A percentile compares a stretch with the other conserved stretches of the same genome.
Evolutionary conservation across 148 eudicot genomes (phyloP).

Genomic region (Amaranthus hypochondriacus): DNA sequence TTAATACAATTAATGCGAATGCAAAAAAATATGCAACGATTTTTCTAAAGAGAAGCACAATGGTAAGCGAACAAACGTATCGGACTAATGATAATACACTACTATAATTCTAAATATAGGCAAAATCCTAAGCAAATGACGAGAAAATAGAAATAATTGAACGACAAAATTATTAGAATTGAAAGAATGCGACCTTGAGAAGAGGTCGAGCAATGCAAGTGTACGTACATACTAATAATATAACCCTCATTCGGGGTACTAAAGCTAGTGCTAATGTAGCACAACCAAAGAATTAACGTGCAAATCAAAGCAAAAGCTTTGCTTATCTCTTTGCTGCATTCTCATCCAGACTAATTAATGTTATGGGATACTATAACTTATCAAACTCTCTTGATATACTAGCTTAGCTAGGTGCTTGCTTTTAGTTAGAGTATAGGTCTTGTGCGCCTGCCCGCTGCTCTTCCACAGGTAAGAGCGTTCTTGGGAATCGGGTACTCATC

Average conservation of each 20-base stretch:
- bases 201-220: constrained; percentile 42
- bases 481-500: constrained; percentile 88
- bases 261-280: constrained; percentile 38
- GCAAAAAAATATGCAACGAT: no score
- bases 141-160: neutral
- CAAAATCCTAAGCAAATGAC: no score
- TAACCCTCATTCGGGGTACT: constrained; percentile 15
- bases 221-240: constrained; percentile 11
- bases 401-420: constrained; percentile 1
- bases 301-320: constrained; percentile 25
- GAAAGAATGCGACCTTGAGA: constrained; percentile 80
- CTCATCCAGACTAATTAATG: neutral
- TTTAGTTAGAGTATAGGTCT: constrained; percentile 42
- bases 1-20: no score
- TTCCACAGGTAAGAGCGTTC: constrained; percentile 85
- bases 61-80: no score
- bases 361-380: constrained; percentile 14
- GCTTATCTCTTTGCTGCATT: constrained; percentile 8
- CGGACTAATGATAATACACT: no score
- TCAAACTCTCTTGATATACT: neutral
- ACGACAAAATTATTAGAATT: constrained; percentile 6
- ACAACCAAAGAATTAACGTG: constrained; percentile 29
- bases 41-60: no score
- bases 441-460: constrained; percentile 70
- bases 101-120: no score